These are phyloP conservation scores for Cladophialophora yegresii DNA, from an alignment of 2,329 filamentous ascomycete species.

Conservation along the genomic window DNA sequence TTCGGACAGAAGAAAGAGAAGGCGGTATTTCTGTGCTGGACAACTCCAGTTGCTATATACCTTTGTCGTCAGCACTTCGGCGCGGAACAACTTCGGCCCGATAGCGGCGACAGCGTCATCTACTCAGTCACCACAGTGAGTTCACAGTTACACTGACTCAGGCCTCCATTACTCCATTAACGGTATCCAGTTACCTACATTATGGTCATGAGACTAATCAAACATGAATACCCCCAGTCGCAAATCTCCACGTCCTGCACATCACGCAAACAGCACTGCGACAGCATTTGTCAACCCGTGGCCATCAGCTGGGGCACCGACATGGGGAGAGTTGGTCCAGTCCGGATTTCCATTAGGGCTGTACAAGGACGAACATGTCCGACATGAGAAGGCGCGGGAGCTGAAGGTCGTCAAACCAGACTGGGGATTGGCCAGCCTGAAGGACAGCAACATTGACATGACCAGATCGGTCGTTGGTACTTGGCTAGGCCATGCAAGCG, in stretches of 20 bases:
- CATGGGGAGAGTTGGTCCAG: constrained; percentile 23
- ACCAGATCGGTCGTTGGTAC: constrained; percentile 19
- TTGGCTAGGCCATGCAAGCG: constrained; percentile 28
- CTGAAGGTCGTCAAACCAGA: constrained; percentile 26
- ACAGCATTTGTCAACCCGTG: constrained; percentile 28
- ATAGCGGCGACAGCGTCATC: background rate
- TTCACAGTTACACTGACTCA: background rate
- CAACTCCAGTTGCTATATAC: no score
- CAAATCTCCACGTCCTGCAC: constrained; percentile 18
- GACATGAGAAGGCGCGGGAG: constrained; percentile 18
- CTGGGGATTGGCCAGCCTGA: constrained; percentile 19
- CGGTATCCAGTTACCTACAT: background rate
- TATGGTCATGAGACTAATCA: background rate
- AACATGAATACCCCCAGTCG: constrained; percentile 10
- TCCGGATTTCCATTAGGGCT: constrained; percentile 21
- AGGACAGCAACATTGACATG: constrained; percentile 10
- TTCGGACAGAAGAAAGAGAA: background rate
- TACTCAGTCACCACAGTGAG: background rate
- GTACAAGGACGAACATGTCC: constrained; percentile 15
- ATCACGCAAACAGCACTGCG: constrained; percentile 27
- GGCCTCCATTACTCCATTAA: background rate
- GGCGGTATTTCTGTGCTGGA: no score
- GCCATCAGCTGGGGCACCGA: constrained; percentile 25
- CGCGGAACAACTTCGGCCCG: background rate
- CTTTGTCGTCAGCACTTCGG: background rate